A percentile compares a stretch with the other conserved stretches of the same genome.
These are phyloP conservation scores for Penicillium atrosanguineum DNA, from an alignment of 495 filamentous ascomycete genomes.

Conservation along the genomic window DNA sequence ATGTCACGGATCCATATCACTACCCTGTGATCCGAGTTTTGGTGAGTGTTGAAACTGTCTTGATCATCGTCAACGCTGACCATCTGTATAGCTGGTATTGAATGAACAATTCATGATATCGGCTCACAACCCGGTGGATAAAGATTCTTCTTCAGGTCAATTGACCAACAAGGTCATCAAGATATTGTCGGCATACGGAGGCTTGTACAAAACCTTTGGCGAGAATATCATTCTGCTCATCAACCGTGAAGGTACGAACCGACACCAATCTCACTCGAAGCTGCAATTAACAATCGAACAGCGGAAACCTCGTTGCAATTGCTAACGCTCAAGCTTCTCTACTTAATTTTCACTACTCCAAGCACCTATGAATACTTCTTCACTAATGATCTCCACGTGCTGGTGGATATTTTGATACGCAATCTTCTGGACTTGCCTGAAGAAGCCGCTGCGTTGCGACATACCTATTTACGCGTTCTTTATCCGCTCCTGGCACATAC, in stretches of 20 bases:
- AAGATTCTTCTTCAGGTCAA: constrained; percentile 36
- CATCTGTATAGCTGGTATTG: constrained; percentile 69
- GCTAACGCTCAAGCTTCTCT: constrained; percentile 90
- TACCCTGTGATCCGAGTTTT: constrained; percentile 92
- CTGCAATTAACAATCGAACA: constrained; percentile 16
- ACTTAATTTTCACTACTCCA: constrained; percentile 87
- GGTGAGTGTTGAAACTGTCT: constrained; percentile 47
- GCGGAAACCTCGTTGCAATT: constrained; percentile 87
- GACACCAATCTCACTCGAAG: background rate
- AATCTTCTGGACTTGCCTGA: constrained; percentile 91
- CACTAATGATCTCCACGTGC: constrained; percentile 91
- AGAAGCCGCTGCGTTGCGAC: constrained; percentile 74
- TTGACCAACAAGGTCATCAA: constrained; percentile 94
- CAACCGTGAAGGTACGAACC: constrained; percentile 75
- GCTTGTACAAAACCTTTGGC: constrained; percentile 86
- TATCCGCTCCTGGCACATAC: constrained; percentile 89
- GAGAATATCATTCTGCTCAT: constrained; percentile 96
- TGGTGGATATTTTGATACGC: constrained; percentile 93
- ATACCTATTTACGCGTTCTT: constrained; percentile 96
- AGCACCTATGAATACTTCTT: constrained; percentile 97
- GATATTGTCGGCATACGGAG: constrained; percentile 73
- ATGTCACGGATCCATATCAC: constrained; percentile 92
- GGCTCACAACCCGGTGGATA: constrained; percentile 51
- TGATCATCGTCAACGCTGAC: constrained; percentile 6
- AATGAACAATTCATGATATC: constrained; percentile 98